Base-by-base conservation (phyloP, 139 green algal genomes). In the Volvox africanus region DNA sequence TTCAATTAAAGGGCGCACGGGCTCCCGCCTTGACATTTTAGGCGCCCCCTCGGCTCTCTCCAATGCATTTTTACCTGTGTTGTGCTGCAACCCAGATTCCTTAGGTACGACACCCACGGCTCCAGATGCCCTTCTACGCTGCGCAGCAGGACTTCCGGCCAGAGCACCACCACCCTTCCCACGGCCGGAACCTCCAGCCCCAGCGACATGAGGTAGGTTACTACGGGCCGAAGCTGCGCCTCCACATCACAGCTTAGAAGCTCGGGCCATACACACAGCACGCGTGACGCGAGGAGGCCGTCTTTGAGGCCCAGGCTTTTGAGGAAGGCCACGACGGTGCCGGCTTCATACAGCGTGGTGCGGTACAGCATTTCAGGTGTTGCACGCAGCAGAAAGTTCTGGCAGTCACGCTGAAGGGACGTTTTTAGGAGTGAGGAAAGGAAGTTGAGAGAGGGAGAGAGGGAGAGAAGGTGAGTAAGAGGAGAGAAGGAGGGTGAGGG, bases 71-170 rank as follows among this genome's bases (percentile, higher is more conserved):
- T 19, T 55, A 82, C 84, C 67, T 89, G 84, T 28, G 37, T 0
- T 16, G 80, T 92, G 88, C 76, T 92, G 88, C 90, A 93, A 16
- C 92, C 92, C 2, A 93, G 65, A 2, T 61, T 62, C 32, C 90
- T 28, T 26, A 94, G 82, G 80, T 93, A 93, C 3, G 24, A 62
- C 33, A 89, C 85, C 26, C 92, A 92, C 30, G 91, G 91, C 81
- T 36, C 61, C 73, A 94, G 89, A 79, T 93, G 88, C 28, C 35
- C 67, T 20, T 78, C 61, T 61, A 92, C 86, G 6, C 62, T 84
- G 36, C 73, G 69, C 14, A 93, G 80, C 73, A 95, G 89, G 44
- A 95, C 32, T 89, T 95, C 93, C 2, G 93, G 93, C 82, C 91
- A 93, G n/a, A 92, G 36, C 35, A 89, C 69, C 12, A 80, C 88